These are phyloP conservation scores for Boletus patriciae DNA, from an alignment of 768 basidiomycete species.

Conservation along the genomic window DNA sequence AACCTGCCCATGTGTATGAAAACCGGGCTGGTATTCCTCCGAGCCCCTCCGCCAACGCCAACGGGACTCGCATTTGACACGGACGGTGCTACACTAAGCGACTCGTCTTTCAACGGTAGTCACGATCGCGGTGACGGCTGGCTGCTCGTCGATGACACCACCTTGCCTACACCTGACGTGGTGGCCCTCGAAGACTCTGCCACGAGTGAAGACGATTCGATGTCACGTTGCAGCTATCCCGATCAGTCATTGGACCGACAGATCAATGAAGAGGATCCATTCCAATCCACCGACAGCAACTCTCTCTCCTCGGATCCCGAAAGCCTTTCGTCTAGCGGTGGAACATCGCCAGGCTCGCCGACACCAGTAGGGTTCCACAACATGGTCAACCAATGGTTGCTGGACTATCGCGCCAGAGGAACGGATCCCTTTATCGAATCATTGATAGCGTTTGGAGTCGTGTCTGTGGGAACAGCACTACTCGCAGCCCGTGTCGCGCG, in stretches of 20 bases:
- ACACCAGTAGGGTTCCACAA: conserved; percentile 12
- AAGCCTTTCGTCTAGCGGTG: conserved; percentile 10
- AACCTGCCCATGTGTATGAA: conserved; percentile 10
- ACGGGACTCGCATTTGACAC: neutral
- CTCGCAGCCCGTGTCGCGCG: conserved; percentile 21
- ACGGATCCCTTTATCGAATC: conserved; percentile 15
- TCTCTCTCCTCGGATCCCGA: conserved; percentile 11
- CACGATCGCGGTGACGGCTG: conserved; percentile 1
- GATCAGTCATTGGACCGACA: neutral
- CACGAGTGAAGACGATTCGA: neutral
- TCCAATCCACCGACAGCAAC: neutral
- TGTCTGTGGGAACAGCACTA: conserved; percentile 9
- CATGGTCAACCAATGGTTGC: conserved; percentile 19
- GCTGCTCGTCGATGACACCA: neutral
- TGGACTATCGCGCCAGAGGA: conserved; percentile 23
- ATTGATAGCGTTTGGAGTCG: conserved; percentile 14
- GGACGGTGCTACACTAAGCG: conserved; percentile 2
- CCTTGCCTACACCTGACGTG: neutral
- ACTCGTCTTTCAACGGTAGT: neutral
- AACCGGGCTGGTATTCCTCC: neutral
- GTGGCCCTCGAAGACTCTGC: neutral
- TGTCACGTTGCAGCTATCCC: neutral
- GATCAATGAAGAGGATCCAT: neutral
- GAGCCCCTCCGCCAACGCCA: conserved; percentile 25
- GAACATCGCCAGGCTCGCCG: neutral